Evolutionary conservation across 225 moss, liverwort and hornwort genomes (phyloP).

Genomic region (Bryum argenteum): DNA sequence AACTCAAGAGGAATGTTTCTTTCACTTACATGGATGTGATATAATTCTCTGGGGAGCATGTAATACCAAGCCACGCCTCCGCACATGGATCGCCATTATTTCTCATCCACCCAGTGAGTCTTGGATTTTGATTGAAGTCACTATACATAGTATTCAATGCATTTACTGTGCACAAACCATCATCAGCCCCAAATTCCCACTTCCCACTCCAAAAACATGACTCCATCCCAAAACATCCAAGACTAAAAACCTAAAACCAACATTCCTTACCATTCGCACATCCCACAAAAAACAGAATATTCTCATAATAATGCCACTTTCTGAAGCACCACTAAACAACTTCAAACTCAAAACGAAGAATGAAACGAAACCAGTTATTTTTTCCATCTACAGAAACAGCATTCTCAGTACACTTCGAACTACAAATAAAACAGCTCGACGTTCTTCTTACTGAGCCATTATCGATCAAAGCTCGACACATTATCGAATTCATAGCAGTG

Average conservation of each 20-base stretch:
- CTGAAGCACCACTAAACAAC: neutral
- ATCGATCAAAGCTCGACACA: too few species aligned
- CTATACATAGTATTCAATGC: conserved; percentile 43
- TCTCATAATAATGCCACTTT: too few species aligned
- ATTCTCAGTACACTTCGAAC: too few species aligned
- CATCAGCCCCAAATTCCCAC: neutral
- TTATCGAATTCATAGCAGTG: neutral
- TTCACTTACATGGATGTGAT: conserved; percentile 49
- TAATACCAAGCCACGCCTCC: conserved; percentile 39
- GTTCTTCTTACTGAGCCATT: too few species aligned
- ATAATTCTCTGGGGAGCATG: conserved; percentile 38
- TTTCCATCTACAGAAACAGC: too few species aligned
- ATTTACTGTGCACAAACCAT: conserved; percentile 35
- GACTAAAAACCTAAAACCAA: too few species aligned
- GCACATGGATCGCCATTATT: conserved; percentile 57
- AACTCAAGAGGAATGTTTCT: neutral
- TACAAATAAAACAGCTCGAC: too few species aligned
- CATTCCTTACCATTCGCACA: too few species aligned
- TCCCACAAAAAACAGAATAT: too few species aligned
- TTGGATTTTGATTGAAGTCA: conserved; percentile 43
- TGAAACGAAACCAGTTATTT: neutral
- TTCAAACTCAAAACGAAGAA: neutral
- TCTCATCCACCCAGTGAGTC: conserved; percentile 45
- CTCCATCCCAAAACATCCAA: neutral
- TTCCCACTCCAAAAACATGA: neutral